Conservation (phyloP, 2,329 filamentous ascomycete species). For the Trichoderma oligosporum region DNA sequence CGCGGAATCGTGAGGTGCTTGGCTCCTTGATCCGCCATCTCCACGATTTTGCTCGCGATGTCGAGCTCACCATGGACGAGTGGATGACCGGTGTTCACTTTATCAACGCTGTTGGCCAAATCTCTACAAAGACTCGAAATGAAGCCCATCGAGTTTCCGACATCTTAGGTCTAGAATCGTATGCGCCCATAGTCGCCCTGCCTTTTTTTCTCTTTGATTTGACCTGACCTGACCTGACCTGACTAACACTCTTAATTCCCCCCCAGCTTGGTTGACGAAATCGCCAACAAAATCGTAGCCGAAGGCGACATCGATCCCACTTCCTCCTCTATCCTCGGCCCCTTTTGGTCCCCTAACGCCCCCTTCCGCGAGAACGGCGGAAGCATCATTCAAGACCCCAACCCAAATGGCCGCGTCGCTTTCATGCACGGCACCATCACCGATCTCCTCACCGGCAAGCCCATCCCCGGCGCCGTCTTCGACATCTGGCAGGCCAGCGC, state of each 20-base stretch:
- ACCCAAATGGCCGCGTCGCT: conserved; percentile 55
- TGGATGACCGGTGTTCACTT: conserved; percentile 74
- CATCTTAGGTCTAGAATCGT: conserved; percentile 70
- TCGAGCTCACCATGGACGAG: conserved; percentile 72
- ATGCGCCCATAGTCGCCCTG: conserved; percentile 32
- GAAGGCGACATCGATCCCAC: conserved; percentile 61
- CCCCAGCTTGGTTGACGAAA: conserved; percentile 56
- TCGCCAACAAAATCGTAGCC: conserved; percentile 60
- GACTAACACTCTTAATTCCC: background rate
- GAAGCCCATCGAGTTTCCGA: conserved; percentile 71
- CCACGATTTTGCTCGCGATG: conserved; percentile 74
- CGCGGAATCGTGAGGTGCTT: conserved; percentile 62
- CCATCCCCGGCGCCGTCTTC: conserved; percentile 64
- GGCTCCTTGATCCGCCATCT: conserved; percentile 64
- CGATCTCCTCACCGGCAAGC: conserved; percentile 62
- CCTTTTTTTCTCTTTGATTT: background rate
- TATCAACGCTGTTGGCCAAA: conserved; percentile 69
- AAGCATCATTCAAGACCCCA: conserved; percentile 61
- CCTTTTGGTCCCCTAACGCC: conserved; percentile 73
- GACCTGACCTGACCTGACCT: background rate
- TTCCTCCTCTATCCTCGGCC: conserved; percentile 72
- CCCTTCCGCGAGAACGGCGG: conserved; percentile 66
- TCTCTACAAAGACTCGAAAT: conserved; percentile 64
- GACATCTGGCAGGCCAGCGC: conserved; percentile 76
- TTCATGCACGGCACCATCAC: conserved; percentile 67